These are phyloP conservation scores for Fusarium paranaense DNA, from an alignment of 2,329 filamentous ascomycete genomes.

Conservation along the genomic window DNA sequence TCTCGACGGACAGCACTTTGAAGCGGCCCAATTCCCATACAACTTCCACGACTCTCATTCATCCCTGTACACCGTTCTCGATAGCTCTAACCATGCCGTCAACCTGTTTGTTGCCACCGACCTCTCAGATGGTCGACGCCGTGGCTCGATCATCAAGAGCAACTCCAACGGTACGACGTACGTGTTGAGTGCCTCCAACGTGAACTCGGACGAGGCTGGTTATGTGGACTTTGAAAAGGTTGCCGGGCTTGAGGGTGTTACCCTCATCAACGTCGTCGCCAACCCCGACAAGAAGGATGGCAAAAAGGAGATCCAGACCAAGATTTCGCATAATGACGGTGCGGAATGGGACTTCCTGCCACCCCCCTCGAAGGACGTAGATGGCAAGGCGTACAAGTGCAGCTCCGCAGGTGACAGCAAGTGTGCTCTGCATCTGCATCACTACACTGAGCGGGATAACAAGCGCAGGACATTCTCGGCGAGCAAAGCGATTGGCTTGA, in stretches of 20 bases:
- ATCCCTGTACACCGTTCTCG: constrained; percentile 90
- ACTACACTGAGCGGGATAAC: constrained; percentile 91
- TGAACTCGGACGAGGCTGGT: constrained; percentile 81
- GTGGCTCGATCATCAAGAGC: constrained; percentile 93
- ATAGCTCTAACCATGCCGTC: constrained; percentile 93
- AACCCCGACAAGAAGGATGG: constrained; percentile 82
- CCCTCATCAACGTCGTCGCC: constrained; percentile 84
- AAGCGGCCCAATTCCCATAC: constrained; percentile 84
- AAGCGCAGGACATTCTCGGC: constrained; percentile 89
- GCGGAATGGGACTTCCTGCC: constrained; percentile 84
- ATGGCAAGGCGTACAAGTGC: constrained; percentile 80
- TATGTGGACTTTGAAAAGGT: constrained; percentile 98
- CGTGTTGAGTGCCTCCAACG: constrained; percentile 81
- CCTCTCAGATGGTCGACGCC: constrained; percentile 71
- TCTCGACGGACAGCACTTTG: constrained; percentile 85
- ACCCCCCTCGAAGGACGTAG: constrained; percentile 76
- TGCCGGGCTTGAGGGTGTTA: constrained; percentile 89
- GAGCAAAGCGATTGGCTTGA: constrained; percentile 85
- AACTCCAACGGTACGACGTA: constrained; percentile 99
- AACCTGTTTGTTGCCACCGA: constrained; percentile 93
- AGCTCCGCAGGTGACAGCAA: constrained; percentile 68
- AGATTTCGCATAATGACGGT: constrained; percentile 97
- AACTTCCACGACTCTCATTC: constrained; percentile 85
- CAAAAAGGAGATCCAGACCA: constrained; percentile 85
- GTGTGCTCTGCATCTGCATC: constrained; percentile 92